These are phyloP conservation scores for Ophiognomonia clavigignenti-juglandacearum DNA, from an alignment of 2,329 filamentous ascomycete species.

Conservation along the genomic window DNA sequence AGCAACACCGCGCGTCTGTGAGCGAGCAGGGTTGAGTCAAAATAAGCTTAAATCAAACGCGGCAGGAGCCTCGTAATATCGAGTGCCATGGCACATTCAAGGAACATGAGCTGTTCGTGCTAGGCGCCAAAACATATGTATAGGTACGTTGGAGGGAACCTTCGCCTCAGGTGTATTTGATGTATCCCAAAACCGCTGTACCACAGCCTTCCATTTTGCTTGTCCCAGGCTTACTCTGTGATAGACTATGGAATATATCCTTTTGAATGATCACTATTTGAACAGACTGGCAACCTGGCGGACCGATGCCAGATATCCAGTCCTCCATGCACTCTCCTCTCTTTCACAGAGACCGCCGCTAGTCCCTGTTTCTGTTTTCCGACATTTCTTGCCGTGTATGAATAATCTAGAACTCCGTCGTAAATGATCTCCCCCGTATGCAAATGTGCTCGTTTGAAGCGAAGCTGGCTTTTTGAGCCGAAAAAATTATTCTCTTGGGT, in stretches of 20 bases:
- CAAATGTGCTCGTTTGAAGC: slow-evolving; percentile 2
- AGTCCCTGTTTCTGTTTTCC: not conserved
- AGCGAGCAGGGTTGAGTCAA: not conserved
- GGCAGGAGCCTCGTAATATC: not conserved
- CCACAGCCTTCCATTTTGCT: too few relatives aligned
- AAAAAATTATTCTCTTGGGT: slow-evolving; percentile 3
- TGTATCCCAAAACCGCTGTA: too few relatives aligned
- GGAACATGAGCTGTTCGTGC: too few relatives aligned
- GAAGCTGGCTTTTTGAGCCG: not conserved
- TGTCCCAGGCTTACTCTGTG: too few relatives aligned
- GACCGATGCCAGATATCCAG: too few relatives aligned
- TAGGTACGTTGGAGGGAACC: too few relatives aligned
- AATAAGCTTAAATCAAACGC: slow-evolving; percentile 8
- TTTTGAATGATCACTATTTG: too few relatives aligned
- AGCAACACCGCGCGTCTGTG: not conserved
- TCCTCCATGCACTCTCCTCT: too few relatives aligned
- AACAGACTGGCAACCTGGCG: too few relatives aligned
- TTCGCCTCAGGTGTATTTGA: too few relatives aligned
- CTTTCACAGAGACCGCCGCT: not conserved
- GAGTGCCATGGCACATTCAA: not conserved
- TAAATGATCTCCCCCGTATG: not conserved
- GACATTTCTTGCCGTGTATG: not conserved
- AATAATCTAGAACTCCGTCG: not conserved
- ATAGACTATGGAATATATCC: too few relatives aligned
- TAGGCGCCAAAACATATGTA: too few relatives aligned